Evolutionary conservation across 495 filamentous ascomycete genomes (phyloP).

Genomic region (Rostrohypoxylon terebratum): DNA sequence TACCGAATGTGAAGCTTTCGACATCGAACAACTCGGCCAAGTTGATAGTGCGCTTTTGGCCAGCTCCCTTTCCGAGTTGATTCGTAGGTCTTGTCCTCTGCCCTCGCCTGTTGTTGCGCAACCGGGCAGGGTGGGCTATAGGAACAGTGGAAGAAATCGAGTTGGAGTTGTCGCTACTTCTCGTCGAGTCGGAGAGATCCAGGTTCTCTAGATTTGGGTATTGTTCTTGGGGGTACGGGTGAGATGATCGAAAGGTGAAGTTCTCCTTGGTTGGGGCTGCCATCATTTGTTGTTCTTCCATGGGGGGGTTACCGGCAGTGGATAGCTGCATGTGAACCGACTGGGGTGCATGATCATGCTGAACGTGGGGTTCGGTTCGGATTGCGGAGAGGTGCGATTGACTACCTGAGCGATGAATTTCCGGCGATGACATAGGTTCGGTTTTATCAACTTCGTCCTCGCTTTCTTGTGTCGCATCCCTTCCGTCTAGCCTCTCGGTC

Average conservation of each 20-base stretch:
- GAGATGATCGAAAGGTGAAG: slow-evolving; percentile 80
- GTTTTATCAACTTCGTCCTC: slow-evolving; percentile 76
- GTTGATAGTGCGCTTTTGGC: slow-evolving; percentile 82
- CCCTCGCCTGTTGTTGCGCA: slow-evolving; percentile 52
- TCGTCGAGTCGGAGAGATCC: slow-evolving; percentile 60
- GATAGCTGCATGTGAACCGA: slow-evolving; percentile 43
- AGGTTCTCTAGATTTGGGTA: slow-evolving; percentile 69
- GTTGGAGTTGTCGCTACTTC: slow-evolving; percentile 44
- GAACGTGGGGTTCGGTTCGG: slow-evolving; percentile 56
- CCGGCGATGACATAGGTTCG: slow-evolving; percentile 71
- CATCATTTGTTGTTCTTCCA: slow-evolving; percentile 50
- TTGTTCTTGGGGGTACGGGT: slow-evolving; percentile 75
- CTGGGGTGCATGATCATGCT: slow-evolving; percentile 57
- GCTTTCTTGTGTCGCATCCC: slow-evolving; percentile 69
- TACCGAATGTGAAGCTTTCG: slow-evolving; percentile 70
- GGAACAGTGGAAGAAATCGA: slow-evolving; percentile 53
- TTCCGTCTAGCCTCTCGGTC: slow-evolving; percentile 77
- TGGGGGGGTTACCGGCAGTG: slow-evolving; percentile 46
- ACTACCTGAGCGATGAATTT: slow-evolving; percentile 64
- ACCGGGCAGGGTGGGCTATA: slow-evolving; percentile 34
- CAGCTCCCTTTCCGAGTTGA: slow-evolving; percentile 68
- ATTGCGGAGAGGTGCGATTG: slow-evolving; percentile 53
- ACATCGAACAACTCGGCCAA: slow-evolving; percentile 87
- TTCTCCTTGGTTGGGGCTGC: slow-evolving; percentile 57
- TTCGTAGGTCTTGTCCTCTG: slow-evolving; percentile 56